Evolutionary conservation across 169 alveolate species (phyloP), one percentile per base, ranked within the genome.

Genomic region (Cryptosporidium viatorum): DNA sequence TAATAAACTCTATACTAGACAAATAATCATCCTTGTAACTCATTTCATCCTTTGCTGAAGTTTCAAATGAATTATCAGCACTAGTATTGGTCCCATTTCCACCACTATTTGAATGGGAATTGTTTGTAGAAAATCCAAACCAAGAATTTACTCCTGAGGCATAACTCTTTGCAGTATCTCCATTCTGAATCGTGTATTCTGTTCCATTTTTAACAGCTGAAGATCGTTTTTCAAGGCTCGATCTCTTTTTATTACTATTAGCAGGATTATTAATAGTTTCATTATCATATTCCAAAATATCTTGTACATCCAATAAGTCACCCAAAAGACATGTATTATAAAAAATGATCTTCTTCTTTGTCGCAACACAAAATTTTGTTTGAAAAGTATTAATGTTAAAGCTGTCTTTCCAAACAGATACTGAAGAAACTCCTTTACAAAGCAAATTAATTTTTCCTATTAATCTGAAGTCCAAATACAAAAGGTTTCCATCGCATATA

Each of bases 301-400:
- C 70, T n/a, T 58, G 59, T 37, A 62, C 29, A 62, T 80, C 67
- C 14, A 45, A 26, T 35, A 80, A 80, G 45, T 80, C 75, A 2
- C 89, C 75, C 33, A 65, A 80, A 80, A 80, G 37, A 7, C 73
- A 62, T n/a, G 89, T 80, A 80, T 80, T 80, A 80, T 80, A 80
- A 43, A 80, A 80, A 18, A 43, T 41, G 33, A 80, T 80, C 51
- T 45, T 65, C 9, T 65, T 80, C 26, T 62, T 80, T 26, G 80
- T 62, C 4, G 80, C 55, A 18, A 80, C 31, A 65, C 89, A 80
- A 80, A 80, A 80, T 80, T 59, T 80, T 3, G 89, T 80, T 16
- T 80, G 80, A 65, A 65, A 65, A 21, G 26, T 48, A 62, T 65
- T 65, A 10, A 80, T 62, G 18, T 80, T 80, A 33, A 45, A 62